These are phyloP conservation scores for Cucumis hystrix DNA, from an alignment of 306 rosid genomes.

Conservation along the genomic window DNA sequence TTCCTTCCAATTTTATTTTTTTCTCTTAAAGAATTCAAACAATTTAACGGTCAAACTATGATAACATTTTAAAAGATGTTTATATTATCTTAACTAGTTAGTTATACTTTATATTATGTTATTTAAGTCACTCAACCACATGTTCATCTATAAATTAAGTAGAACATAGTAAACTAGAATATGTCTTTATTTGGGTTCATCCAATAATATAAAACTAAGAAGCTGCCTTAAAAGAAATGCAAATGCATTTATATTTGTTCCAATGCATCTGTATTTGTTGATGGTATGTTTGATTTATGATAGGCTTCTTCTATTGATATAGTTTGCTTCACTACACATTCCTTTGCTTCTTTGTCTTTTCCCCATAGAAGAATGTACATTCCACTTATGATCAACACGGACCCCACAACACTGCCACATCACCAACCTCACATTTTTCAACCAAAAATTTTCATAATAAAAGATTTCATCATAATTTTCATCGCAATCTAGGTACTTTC, in stretches of 20 bases:
- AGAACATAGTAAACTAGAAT: background rate
- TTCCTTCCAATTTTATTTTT: no score
- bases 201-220: background rate
- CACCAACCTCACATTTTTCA: background rate
- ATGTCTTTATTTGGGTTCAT: background rate
- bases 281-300: background rate
- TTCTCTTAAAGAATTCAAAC: no score
- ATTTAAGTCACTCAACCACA: background rate
- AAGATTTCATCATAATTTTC: no score
- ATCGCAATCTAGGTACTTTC: background rate
- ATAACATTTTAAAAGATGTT: background rate
- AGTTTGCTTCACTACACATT: conserved; percentile 15
- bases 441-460: no score
- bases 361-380: conserved; percentile 82
- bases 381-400: conserved; percentile 54
- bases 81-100: background rate
- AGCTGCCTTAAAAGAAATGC: no score
- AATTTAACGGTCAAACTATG: no score
- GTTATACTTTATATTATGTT: background rate
- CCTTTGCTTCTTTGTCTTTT: conserved; percentile 36
- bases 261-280: background rate
- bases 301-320: conserved; percentile 23
- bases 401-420: conserved; percentile 55
- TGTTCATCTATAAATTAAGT: background rate
- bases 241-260: background rate